These are phyloP conservation scores for Clavispora vitiphila DNA, from an alignment of 805 yeast genomes.

Conservation along the genomic window DNA sequence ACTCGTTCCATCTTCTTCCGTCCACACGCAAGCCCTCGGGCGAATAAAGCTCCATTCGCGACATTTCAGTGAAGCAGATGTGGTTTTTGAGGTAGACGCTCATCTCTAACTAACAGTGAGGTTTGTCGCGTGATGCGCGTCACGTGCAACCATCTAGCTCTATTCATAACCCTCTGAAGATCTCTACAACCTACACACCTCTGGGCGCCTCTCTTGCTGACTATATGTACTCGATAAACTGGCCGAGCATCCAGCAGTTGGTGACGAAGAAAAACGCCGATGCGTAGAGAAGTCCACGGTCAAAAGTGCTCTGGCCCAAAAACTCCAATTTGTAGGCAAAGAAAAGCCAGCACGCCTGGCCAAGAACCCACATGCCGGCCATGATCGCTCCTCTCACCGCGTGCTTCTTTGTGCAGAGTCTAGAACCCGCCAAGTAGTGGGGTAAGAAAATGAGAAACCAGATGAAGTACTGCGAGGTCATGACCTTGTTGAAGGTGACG, in stretches of 20 bases:
- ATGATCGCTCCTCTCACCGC: constrained; percentile 37
- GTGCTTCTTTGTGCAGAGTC: constrained; percentile 14
- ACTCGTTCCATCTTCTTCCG: constrained; percentile 94
- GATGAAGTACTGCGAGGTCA: constrained; percentile 92
- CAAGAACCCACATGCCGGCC: constrained; percentile 54
- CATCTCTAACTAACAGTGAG: not conserved
- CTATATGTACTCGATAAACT: constrained; percentile 37
- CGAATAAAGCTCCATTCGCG: constrained; percentile 77
- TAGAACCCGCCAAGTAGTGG: constrained; percentile 51
- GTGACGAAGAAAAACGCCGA: constrained; percentile 55
- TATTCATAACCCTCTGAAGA: too few relatives aligned
- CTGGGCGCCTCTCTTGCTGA: too few relatives aligned
- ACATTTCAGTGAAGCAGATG: constrained; percentile 33
- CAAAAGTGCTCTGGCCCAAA: constrained; percentile 61
- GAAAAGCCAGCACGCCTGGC: constrained; percentile 76
- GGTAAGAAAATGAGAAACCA: constrained; percentile 92
- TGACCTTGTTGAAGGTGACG: constrained; percentile 48
- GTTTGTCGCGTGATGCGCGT: not conserved
- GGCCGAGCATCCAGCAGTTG: constrained; percentile 58
- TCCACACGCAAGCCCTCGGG: constrained; percentile 93
- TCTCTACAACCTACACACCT: too few relatives aligned
- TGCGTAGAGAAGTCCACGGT: constrained; percentile 51
- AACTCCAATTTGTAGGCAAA: constrained; percentile 81
- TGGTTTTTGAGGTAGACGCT: not conserved
- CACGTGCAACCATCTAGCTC: too few relatives aligned